A percentile compares a stretch with the other conserved stretches of the same genome.
phyloP scores from a whole-genome alignment of 495 filamentous ascomycete species.

The Penicillium parvum region DNA sequence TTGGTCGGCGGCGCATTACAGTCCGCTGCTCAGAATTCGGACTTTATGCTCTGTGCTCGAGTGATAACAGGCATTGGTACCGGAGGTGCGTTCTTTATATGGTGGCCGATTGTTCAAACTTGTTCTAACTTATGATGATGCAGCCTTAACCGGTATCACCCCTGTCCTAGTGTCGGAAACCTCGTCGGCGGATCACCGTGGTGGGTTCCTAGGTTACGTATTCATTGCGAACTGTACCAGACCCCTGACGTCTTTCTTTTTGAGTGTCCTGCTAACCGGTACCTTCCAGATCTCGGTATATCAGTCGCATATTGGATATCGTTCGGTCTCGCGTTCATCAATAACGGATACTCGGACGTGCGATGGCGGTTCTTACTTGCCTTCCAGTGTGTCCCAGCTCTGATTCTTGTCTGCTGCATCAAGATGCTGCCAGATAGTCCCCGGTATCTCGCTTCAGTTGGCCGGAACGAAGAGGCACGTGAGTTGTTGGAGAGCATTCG shows the following conservation, averaged over 20 bases:
- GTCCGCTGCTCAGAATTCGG: slow-evolving; percentile 44
- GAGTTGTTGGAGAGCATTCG: slow-evolving; percentile 31
- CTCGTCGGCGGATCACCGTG: slow-evolving; percentile 43
- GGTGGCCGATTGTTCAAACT: slow-evolving; percentile 3
- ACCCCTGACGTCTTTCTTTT: neutral
- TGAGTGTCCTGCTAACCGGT: slow-evolving; percentile 8
- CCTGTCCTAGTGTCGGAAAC: slow-evolving; percentile 51
- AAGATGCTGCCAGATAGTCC: slow-evolving; percentile 48
- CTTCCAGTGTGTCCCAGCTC: slow-evolving; percentile 51
- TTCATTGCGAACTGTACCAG: slow-evolving; percentile 50
- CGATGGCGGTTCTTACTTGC: slow-evolving; percentile 54
- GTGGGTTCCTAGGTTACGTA: slow-evolving; percentile 45
- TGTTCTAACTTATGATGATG: slow-evolving; percentile 2
- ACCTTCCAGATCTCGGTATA: slow-evolving; percentile 48
- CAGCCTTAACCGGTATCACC: slow-evolving; percentile 47
- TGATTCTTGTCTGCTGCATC: slow-evolving; percentile 46
- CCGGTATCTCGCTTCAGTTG: slow-evolving; percentile 39
- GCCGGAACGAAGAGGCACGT: slow-evolving; percentile 35
- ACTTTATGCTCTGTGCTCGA: slow-evolving; percentile 52
- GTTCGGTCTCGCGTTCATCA: slow-evolving; percentile 51
- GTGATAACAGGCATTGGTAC: slow-evolving; percentile 55
- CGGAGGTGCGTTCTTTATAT: slow-evolving; percentile 27
- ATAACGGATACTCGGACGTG: slow-evolving; percentile 46
- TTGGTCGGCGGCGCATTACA: slow-evolving; percentile 52
- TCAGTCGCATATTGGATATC: slow-evolving; percentile 60